Base-by-base conservation (phyloP, 768 basidiomycete genomes). In the Auriscalpium microsporum region DNA sequence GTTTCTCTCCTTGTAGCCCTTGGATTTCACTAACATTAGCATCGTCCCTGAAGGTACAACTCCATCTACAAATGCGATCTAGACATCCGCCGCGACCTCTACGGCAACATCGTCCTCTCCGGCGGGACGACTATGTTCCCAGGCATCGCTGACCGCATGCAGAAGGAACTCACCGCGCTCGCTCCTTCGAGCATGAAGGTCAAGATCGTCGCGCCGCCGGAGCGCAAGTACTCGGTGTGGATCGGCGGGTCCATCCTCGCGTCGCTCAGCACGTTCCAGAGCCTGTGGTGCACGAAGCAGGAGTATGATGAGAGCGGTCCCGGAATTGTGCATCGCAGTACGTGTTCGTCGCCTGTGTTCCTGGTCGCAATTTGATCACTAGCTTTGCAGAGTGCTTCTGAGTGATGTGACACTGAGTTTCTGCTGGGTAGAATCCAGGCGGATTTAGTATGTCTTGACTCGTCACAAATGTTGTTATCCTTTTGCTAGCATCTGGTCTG, bases 21-120 rank as follows among this genome's bases (percentile, higher is more conserved):
- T 11, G 8, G 11, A 42, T 40, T 21, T 63, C 16, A 33, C 21
- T 13, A 13, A 37, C 23, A 37, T 16, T n/a, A 16, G 21, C 50
- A 33, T 11, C 42, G 7, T 21, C 13, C 46, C 17, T 23, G 35
- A 56, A 62, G 63, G 34, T 78, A 77, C 74, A 91, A 91, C 81
- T 92, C 91, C 40, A 88, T 90, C 78, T 84, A 81, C 78, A 86
- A 87, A 75, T 88, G 77, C 63, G 76, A 77, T 63, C 64, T 76
- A 45, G 72, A 83, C 67, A 80, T 83, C 68, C 74, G 81, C 69
- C 80, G 81, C 68, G 72, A 73, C 55, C 68, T 72, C 53, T 73
- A 73, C 70, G 79, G 79, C 61, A 81, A 81, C 75, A 77, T 82
- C 63, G 80, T 82, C 52, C 73, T 83, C 62, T 81, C 79, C 46